A percentile compares a stretch with the other conserved stretches of the same genome.
Conservation (phyloP, 2,329 filamentous ascomycete species). For the Colletotrichum phormii region DNA sequence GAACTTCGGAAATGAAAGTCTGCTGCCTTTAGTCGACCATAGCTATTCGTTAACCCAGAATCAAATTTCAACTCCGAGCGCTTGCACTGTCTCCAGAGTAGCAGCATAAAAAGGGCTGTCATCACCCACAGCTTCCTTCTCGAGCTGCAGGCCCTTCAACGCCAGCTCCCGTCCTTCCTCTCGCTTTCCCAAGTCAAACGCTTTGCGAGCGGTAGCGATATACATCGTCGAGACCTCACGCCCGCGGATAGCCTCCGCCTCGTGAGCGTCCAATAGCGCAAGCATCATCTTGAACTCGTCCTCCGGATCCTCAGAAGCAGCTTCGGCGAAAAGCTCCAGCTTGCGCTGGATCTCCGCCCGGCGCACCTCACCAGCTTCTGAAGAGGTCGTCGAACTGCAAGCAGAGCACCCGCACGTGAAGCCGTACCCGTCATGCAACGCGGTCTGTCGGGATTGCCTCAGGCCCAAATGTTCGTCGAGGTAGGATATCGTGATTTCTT, state of each 20-base stretch:
- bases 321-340: conserved; percentile 12
- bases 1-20: too few relatives aligned
- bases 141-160: conserved; percentile 18
- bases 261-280: conserved; percentile 15
- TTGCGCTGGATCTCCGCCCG: conserved; percentile 3
- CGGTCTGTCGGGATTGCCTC: conserved; percentile 1
- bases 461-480: conserved; percentile 28
- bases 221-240: conserved; percentile 28
- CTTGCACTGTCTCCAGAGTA: background rate
- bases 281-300: conserved; percentile 23
- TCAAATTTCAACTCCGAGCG: conserved; percentile 2
- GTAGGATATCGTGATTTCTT: conserved; percentile 35
- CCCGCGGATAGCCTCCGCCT: conserved; percentile 20
- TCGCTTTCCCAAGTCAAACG: background rate
- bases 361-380: conserved; percentile 7
- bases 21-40: too few relatives aligned
- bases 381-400: conserved; percentile 1
- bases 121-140: conserved; percentile 30
- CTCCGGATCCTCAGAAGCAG: background rate
- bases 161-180: conserved; percentile 4
- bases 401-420: conserved; percentile 24
- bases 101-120: conserved; percentile 30
- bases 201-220: conserved; percentile 14
- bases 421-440: conserved; percentile 11
- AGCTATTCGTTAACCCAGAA: background rate